Evolutionary conservation across 208 protist species (phyloP), one percentile per base, ranked within the genome.

Genomic region (Trypanosoma platydactyli): DNA sequence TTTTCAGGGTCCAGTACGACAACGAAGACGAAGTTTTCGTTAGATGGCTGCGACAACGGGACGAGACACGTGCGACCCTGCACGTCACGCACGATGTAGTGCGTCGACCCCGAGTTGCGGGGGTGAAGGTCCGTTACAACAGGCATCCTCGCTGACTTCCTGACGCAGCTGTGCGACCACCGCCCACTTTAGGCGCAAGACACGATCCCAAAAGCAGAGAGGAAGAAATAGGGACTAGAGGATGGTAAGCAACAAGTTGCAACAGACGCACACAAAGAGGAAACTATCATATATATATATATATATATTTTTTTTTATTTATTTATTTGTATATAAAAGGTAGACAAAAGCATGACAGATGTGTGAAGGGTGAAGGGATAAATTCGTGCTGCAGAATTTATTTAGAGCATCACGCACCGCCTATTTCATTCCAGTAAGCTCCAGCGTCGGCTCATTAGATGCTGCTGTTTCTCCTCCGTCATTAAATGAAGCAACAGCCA

Each of bases 381-480:
- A 5, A 52, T 66, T 44, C 30, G 18, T 42, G 15, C 27, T 33
- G 16, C 51, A 53, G 18, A 85, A 57, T 30, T 73, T 46, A 44
- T 65, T 71, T 65, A 86, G 30, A 12, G 60, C 72, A 49, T 60
- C 72, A 13, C 60, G 35, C 13, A 88, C 58, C 11, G 68, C 74
- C 20, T 77, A 61, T 42, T 88, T 78, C 7, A 81, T 65, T 1
- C 71, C 74, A 41, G 74, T 48, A 52, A 75, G 69, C 54, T 77
- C 73, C 24, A 72, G 74, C n/a, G n/a, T n/a, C n/a, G n/a, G n/a
- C n/a, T n/a, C n/a, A n/a, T n/a, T n/a, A 11, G 33, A 9, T 38
- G 33, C 9, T 38, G 33, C 54, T 49, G 9, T 61, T 35, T 46
- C 84, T 50, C 35, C 70, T 54, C 41, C 24, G 48, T 13, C 15